Evolutionary conservation across 2,329 filamentous ascomycete genomes (phyloP).

Genomic region (Epicoccum sorghinum): DNA sequence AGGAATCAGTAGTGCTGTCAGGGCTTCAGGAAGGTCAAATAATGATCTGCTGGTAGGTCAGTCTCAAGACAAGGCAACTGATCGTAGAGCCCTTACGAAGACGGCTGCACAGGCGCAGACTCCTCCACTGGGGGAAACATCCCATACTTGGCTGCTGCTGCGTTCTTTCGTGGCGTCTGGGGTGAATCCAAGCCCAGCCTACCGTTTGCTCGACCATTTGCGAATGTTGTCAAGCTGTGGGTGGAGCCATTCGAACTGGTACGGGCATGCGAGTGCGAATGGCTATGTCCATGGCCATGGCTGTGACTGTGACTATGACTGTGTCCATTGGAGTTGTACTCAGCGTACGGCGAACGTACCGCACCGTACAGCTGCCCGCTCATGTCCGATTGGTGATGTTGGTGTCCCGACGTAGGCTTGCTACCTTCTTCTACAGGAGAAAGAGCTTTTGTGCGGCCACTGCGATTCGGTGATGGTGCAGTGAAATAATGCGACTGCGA

Average conservation of each 20-base stretch:
- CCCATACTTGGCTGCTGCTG: conserved; percentile 27
- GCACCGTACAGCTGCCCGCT: conserved; percentile 41
- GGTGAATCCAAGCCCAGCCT: conserved; percentile 52
- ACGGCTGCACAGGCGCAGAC: conserved; percentile 20
- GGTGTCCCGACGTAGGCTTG: conserved; percentile 29
- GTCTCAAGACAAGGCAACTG: conserved; percentile 4
- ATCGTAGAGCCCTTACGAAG: conserved; percentile 28
- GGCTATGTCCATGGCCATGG: conserved; percentile 29
- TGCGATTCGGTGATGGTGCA: conserved; percentile 32
- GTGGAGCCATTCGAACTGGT: conserved; percentile 37
- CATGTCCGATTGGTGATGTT: conserved; percentile 42
- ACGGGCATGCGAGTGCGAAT: conserved; percentile 37
- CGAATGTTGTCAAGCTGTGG: conserved; percentile 38
- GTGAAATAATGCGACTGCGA: conserved; percentile 38
- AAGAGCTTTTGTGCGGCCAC: conserved; percentile 22
- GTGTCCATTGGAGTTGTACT: conserved; percentile 34
- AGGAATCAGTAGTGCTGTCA: conserved; percentile 58
- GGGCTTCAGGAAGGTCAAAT: conserved; percentile 52
- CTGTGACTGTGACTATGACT: conserved; percentile 28
- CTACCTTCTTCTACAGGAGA: conserved; percentile 31
- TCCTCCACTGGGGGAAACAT: conserved; percentile 47
- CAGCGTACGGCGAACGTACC: conserved; percentile 36
- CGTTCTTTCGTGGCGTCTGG: conserved; percentile 16
- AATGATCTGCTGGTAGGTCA: conserved; percentile 34
- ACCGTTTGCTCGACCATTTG: conserved; percentile 38